Evolutionary conservation across 768 basidiomycete species (phyloP), one percentile per base, ranked within the genome.

Genomic region (Rhodotorula toruloides): DNA sequence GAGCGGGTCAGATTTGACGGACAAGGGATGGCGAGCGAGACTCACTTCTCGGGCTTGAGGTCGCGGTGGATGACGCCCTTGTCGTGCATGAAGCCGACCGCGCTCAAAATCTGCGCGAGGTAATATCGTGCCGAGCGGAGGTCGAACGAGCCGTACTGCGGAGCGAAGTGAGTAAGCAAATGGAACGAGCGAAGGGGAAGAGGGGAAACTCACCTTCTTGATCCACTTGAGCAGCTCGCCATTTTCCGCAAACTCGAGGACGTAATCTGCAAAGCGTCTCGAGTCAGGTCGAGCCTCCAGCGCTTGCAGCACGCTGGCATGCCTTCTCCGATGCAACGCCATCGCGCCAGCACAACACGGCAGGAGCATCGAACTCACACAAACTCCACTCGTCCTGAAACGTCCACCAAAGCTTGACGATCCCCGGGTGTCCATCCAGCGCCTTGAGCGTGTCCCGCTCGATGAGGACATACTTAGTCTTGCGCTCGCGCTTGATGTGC

Each of bases 51-150:
- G 0, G 80, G 80, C 68, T 81, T 81, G 25, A 81, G 68, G 70
- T 81, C 80, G 9, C 94, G 87, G 75, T 99, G 96, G 50, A 93
- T 86, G 58, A 99, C 86, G 10, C 89, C 89, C 72, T 87, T 88
- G 58, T 82, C 81, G 76, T 98, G 96, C 83, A 99, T 94, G 78
- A 87, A 94, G 52, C 85, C 85, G 64, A 97, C 79, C 0, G 92
- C 88, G 71, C 92, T 90, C 46, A 92, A 82, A 47, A 98, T 82
- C 74, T 96, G 91, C 0, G 94, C 93, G 2, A 88, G 81, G 76
- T 97, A 98, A 77, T 89, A 88, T 47, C 86, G 83, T 0, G 88
- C 83, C 59, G 89, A 93, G 10, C 79, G 73, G 11, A 87, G 76
- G 31, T 89, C 90, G 47, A 99, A 80, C 1, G 96, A 97, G n/a